phyloP scores from a whole-genome alignment of 306 rosid genomes.

The Ammopiptanthus mongolicus region DNA sequence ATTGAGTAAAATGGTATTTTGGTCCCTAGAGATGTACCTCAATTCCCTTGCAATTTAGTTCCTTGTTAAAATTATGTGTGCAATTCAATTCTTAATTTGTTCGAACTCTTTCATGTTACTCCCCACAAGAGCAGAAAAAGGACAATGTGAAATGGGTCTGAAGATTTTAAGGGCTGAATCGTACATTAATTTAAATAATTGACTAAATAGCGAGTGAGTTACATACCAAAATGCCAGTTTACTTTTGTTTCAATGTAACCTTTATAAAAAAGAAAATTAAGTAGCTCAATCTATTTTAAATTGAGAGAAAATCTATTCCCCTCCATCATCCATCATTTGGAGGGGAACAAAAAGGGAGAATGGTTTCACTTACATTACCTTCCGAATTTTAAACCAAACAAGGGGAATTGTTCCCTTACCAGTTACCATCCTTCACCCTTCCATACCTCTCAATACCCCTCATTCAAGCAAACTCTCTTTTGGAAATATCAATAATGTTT shows the following conservation, averaged over 20 bases:
- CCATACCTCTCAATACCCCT: neutral
- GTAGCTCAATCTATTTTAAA: constrained; percentile 5
- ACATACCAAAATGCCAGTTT: constrained; percentile 6
- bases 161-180: neutral
- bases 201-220: neutral
- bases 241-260: neutral
- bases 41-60: neutral
- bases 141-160: neutral
- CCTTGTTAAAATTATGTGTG: neutral
- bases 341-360: neutral
- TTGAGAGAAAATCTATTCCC: neutral
- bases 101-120: neutral
- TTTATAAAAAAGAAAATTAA: neutral
- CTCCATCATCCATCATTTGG: neutral
- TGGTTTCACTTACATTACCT: constrained; percentile 4
- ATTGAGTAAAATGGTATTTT: neutral
- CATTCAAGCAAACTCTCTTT: neutral
- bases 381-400: neutral
- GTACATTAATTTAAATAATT: neutral
- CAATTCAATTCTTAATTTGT: neutral
- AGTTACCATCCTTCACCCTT: neutral
- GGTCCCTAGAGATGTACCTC: neutral
- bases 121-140: neutral
- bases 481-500: neutral
- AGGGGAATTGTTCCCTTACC: neutral